Evolutionary conservation across 2,329 filamentous ascomycete genomes (phyloP).

Genomic region (Calcarisporium arbuscula): DNA sequence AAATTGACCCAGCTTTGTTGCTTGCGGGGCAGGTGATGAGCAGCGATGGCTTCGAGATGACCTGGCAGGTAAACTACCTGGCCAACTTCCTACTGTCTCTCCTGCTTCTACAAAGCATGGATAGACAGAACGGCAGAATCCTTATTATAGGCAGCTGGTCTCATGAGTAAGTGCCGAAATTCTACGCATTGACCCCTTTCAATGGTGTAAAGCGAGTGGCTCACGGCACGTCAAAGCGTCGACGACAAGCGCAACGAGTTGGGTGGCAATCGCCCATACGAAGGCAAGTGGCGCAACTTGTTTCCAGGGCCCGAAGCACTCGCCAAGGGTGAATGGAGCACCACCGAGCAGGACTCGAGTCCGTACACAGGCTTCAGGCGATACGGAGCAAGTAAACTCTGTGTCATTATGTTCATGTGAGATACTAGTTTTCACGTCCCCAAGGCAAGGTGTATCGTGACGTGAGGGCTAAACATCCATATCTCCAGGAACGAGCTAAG

Average conservation of each 20-base stretch:
- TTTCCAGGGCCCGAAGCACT: constrained; percentile 23
- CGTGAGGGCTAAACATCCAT: too few relatives aligned
- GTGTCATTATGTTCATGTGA: constrained; percentile 28
- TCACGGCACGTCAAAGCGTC: constrained; percentile 13
- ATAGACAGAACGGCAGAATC: constrained; percentile 19
- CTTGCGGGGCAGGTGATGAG: constrained; percentile 16
- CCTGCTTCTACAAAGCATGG: constrained; percentile 25
- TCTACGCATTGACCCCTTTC: too few relatives aligned
- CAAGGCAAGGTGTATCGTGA: too few relatives aligned
- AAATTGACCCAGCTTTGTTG: neutral
- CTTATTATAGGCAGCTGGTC: constrained; percentile 24
- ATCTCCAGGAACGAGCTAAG: constrained; percentile 22
- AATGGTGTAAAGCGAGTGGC: too few relatives aligned
- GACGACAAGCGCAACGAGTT: constrained; percentile 21
- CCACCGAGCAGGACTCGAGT: constrained; percentile 20
- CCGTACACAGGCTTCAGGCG: constrained; percentile 23
- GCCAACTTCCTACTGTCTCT: constrained; percentile 23
- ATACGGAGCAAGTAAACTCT: constrained; percentile 34
- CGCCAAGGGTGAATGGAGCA: constrained; percentile 27
- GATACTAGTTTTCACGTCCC: constrained; percentile 10
- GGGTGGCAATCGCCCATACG: too few relatives aligned
- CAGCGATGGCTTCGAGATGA: constrained; percentile 22
- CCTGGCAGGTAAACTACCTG: constrained; percentile 27
- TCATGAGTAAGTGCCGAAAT: constrained; percentile 28
- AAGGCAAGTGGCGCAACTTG: constrained; percentile 18